phyloP scores from a whole-genome alignment of 139 green algal species.

The Chlorella sp. region DNA sequence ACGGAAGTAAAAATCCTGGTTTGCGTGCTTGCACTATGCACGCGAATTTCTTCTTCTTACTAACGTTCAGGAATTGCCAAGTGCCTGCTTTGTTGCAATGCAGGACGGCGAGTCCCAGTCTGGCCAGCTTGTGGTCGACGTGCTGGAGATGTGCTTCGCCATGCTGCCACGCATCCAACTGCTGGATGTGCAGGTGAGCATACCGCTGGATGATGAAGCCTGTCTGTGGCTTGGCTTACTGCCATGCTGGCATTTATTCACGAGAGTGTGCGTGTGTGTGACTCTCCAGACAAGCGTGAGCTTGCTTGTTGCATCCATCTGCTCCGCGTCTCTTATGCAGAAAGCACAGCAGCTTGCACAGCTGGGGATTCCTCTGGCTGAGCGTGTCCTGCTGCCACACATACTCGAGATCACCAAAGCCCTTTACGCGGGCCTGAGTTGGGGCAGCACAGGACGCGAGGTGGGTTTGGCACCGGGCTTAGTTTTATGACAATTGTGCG shows the following conservation, averaged over 20 bases:
- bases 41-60: not conserved
- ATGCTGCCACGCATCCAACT: slow-evolving; percentile 46
- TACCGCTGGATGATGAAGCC: not conserved
- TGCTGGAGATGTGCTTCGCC: slow-evolving; percentile 53
- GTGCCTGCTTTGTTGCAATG: not conserved
- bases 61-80: no score
- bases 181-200: slow-evolving; percentile 28
- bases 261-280: not conserved
- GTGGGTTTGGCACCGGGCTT: not conserved
- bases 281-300: not conserved
- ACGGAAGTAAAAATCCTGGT: not conserved
- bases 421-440: not conserved
- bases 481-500: no score
- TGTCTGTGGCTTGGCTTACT: not conserved
- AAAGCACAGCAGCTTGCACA: slow-evolving; percentile 34
- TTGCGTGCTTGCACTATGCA: not conserved
- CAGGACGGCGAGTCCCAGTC: slow-evolving; percentile 60
- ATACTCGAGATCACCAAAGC: slow-evolving; percentile 30
- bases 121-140: slow-evolving; percentile 17
- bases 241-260: not conserved
- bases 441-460: not conserved
- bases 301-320: not conserved
- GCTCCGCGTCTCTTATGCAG: not conserved
- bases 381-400: slow-evolving; percentile 41
- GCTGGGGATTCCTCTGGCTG: slow-evolving; percentile 24